A percentile compares a stretch with the other conserved stretches of the same genome.
Conservation (phyloP, 352 stramenopile genomes). For the Lagenidium giganteum region DNA sequence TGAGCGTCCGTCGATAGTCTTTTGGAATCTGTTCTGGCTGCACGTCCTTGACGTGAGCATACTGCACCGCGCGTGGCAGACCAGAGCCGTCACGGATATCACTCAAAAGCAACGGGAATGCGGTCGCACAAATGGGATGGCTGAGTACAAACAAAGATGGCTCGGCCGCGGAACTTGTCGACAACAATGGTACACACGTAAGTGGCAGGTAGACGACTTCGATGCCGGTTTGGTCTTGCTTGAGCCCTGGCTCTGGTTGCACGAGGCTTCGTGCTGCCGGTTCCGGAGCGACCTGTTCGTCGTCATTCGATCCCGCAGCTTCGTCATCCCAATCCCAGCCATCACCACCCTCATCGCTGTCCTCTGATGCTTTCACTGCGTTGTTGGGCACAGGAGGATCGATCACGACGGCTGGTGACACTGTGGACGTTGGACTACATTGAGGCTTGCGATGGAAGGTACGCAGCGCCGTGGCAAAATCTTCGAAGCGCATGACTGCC, state of each 20-base stretch:
- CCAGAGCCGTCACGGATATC: too few species aligned
- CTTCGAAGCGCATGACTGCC: conserved; percentile 42
- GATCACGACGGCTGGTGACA: conserved; percentile 2
- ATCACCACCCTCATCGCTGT: conserved; percentile 13
- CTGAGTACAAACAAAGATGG: conserved; percentile 72
- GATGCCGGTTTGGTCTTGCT: conserved; percentile 11
- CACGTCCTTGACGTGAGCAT: conserved; percentile 64
- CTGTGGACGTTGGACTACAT: conserved; percentile 12
- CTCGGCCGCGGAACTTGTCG: conserved; percentile 29
- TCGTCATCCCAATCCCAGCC: conserved; percentile 57
- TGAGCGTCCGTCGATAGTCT: conserved; percentile 49
- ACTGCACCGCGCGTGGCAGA: conserved; percentile 8
- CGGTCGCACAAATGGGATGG: conserved; percentile 54
- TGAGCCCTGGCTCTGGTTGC: neutral
- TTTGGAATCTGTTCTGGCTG: conserved; percentile 60
- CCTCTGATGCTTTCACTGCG: neutral
- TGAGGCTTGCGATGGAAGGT: conserved; percentile 5
- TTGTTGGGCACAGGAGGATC: conserved; percentile 8
- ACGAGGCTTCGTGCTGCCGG: neutral
- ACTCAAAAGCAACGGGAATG: conserved; percentile 69
- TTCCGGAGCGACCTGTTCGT: neutral
- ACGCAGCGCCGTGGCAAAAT: conserved; percentile 34
- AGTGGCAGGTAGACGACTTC: conserved; percentile 52
- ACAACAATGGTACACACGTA: conserved; percentile 47
- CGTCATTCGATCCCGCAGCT: neutral